Conservation (phyloP, 2,329 filamentous ascomycete genomes). For the Colletotrichum endophyticum region DNA sequence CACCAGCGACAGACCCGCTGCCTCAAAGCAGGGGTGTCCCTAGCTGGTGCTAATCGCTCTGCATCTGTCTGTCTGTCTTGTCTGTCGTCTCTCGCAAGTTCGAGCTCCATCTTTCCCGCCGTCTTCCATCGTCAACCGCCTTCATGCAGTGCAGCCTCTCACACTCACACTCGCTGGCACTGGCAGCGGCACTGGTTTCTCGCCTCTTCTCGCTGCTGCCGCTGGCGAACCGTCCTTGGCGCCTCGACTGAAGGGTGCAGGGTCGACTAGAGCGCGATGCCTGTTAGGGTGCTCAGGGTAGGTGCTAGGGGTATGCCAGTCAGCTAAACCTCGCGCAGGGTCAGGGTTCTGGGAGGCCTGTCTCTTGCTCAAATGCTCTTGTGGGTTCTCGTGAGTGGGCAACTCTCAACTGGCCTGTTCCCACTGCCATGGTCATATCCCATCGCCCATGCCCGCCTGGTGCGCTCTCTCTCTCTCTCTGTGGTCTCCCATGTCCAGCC, state of each 20-base stretch:
- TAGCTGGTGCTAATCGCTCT: background rate
- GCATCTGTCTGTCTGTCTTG: background rate
- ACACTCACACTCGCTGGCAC: background rate
- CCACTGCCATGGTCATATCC: background rate
- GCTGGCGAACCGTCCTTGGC: conserved; percentile 9
- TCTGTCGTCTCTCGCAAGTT: background rate
- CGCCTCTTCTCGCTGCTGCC: conserved; percentile 4
- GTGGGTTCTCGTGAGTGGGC: background rate
- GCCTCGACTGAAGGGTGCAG: background rate
- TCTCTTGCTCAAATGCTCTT: background rate
- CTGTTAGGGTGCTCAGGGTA: background rate
- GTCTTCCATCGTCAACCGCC: background rate
- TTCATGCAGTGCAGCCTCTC: background rate
- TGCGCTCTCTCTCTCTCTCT: background rate
- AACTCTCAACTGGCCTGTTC: background rate
- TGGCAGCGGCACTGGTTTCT: background rate
- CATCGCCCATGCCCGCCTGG: background rate
- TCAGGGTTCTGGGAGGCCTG: background rate
- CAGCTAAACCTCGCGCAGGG: background rate
- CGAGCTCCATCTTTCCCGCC: background rate
- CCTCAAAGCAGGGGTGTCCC: conserved; percentile 3
- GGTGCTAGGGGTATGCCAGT: conserved; percentile 5
- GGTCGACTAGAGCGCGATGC: background rate
- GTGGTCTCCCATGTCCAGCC: background rate
- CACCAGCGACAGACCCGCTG: background rate